Evolutionary conservation across 2,329 filamentous ascomycete species (phyloP).

Genomic region (Chaetomium olivaceum): DNA sequence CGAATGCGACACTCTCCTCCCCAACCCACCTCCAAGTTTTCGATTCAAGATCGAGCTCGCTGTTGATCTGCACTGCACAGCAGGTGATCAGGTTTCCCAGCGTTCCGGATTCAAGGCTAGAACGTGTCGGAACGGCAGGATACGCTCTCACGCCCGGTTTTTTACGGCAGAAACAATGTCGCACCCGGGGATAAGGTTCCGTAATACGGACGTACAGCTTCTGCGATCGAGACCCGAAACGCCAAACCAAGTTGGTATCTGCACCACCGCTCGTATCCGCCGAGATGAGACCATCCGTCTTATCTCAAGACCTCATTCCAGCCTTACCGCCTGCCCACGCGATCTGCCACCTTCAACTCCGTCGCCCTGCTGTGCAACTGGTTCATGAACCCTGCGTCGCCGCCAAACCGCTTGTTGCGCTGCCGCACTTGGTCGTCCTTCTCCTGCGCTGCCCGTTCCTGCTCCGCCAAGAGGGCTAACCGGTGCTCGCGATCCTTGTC

Average conservation of each 20-base stretch:
- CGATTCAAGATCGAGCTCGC: background rate
- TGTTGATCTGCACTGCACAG: constrained; percentile 11
- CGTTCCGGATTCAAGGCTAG: background rate
- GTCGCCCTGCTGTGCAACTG: constrained; percentile 61
- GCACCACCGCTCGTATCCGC: constrained; percentile 11
- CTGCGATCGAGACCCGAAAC: background rate
- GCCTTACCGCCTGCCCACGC: constrained; percentile 40
- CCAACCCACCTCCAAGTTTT: background rate
- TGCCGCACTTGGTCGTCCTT: constrained; percentile 65
- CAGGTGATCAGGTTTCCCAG: background rate
- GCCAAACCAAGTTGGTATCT: background rate
- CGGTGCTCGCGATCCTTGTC: constrained; percentile 70
- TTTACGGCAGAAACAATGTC: background rate
- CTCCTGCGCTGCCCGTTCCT: constrained; percentile 64
- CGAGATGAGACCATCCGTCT: constrained; percentile 8
- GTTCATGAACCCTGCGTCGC: constrained; percentile 65
- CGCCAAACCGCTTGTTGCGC: constrained; percentile 60
- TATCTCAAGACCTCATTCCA: background rate
- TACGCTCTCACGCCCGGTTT: background rate
- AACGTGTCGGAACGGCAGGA: constrained; percentile 4
- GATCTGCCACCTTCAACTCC: constrained; percentile 53
- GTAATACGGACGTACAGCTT: background rate
- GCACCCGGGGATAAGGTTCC: background rate
- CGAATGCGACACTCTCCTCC: background rate
- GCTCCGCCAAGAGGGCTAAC: constrained; percentile 64